Percentiles rank a stretch among this genome's conserved stretches.
Conservation (phyloP, 2,329 filamentous ascomycete species). For the Penicillium frequentans region DNA sequence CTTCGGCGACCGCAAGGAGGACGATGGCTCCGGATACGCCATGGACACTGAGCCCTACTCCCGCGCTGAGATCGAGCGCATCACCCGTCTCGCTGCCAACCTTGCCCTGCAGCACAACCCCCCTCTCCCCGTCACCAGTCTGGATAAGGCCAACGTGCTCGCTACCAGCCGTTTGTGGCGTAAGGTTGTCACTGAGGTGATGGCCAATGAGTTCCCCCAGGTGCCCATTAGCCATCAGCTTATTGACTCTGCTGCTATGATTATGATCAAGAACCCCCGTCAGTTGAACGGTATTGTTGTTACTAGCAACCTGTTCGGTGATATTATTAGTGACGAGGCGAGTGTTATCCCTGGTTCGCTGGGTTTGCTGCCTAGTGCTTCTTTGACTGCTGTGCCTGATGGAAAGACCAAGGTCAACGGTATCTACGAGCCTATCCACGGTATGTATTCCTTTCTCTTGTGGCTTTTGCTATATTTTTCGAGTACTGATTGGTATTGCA, state of each 20-base stretch:
- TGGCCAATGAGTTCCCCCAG: conserved; percentile 85
- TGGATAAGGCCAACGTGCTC: conserved; percentile 97
- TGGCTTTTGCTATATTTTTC: neutral
- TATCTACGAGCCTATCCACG: conserved; percentile 97
- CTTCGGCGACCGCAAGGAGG: conserved; percentile 85
- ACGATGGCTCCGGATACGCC: conserved; percentile 70
- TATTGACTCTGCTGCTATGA: conserved; percentile 95
- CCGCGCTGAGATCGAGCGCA: conserved; percentile 79
- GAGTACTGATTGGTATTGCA: conserved; percentile 29
- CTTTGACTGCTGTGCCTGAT: conserved; percentile 81
- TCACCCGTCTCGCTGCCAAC: conserved; percentile 77
- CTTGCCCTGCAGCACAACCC: conserved; percentile 76
- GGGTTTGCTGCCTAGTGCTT: conserved; percentile 84
- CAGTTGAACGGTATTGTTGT: conserved; percentile 87
- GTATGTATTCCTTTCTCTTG: conserved; percentile 48
- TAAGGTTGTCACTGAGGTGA: conserved; percentile 79
- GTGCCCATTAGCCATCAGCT: conserved; percentile 83
- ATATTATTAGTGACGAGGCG: conserved; percentile 94
- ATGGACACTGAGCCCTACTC: conserved; percentile 87
- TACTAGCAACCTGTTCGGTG: conserved; percentile 91
- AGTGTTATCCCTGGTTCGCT: conserved; percentile 90
- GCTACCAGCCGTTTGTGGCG: conserved; percentile 89
- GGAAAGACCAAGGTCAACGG: conserved; percentile 83
- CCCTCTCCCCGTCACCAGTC: conserved; percentile 74
- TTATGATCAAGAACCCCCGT: conserved; percentile 92